Evolutionary conservation across 2,329 filamentous ascomycete species (phyloP), one percentile per base, ranked within the genome.

Genomic region (Ilyonectria sp.): DNA sequence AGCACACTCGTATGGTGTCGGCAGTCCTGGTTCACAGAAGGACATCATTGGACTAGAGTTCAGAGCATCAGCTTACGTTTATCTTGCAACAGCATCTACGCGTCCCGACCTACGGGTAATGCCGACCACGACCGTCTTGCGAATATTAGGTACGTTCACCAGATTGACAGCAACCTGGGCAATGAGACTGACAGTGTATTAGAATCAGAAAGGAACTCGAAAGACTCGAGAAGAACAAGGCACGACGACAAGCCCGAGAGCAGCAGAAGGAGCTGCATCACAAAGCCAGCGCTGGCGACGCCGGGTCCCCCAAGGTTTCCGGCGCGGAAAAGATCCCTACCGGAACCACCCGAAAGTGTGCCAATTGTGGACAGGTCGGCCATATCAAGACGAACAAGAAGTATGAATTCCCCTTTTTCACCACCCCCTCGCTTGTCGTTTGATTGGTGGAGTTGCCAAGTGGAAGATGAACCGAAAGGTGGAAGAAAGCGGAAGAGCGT

Each of bases 371-470:
- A 57, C 93, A 96, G 80, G 93, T 97, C 61, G 96, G 96, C 35
- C 96, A 99, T 78, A 99, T 99, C 86, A 98, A 98, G 83, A 98
- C 95, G 54, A 98, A 98, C 86, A 97, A 98, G 85, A 98, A 98
- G 94, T 96, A 89, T 83, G 86, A 82, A 63, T 57, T 64, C 67
- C 68, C 72, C 69, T 47, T 61, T 65, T 64, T 76, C 75, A 69
- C 78, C 76, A 66, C 72, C 77, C 71, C 71, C 75, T 44, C 70
- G 65, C 52, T 61, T 67, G 47, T 60, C 73, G 29, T 81, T 79
- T 77, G 78, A 81, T 77, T 80, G 79, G 79, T 80, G 71, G 74
- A 55, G 61, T 65, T 70, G 68, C 72, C 68, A 35, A 59, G 59
- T 65, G 44, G 65, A 56, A 60, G 63, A 58, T 33, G 61, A 60